These are phyloP conservation scores for Albizia julibrissin DNA, from an alignment of 306 rosid species.

Conservation along the genomic window DNA sequence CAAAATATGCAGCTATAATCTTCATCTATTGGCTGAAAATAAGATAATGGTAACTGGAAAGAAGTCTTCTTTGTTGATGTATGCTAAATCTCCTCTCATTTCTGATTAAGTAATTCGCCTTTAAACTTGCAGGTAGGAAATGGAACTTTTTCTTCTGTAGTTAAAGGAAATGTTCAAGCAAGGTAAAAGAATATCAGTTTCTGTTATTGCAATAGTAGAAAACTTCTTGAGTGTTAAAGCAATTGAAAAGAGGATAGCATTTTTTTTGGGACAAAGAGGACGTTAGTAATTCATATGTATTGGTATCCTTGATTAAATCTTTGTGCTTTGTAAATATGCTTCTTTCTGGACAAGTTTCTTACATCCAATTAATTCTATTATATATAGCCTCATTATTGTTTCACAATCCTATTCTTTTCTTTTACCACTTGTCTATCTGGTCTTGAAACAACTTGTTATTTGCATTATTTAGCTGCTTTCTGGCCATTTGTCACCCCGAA, in stretches of 20 bases:
- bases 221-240: background rate
- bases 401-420: background rate
- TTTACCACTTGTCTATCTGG: background rate
- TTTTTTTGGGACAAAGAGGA: background rate
- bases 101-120: constrained; percentile 23
- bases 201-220: constrained; percentile 2
- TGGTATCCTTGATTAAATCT: background rate
- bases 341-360: background rate
- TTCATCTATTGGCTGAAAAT: constrained; percentile 45
- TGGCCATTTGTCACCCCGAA: background rate
- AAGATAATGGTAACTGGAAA: constrained; percentile 44
- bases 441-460: background rate
- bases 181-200: constrained; percentile 46
- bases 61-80: background rate
- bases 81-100: constrained; percentile 15
- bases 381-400: background rate
- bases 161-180: constrained; percentile 62
- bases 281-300: background rate
- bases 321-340: background rate
- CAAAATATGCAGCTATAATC: constrained; percentile 77
- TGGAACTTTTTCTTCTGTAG: constrained; percentile 42
- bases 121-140: constrained; percentile 50
- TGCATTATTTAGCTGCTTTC: background rate
- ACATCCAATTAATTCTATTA: background rate
- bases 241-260: background rate